phyloP scores from a whole-genome alignment of 352 stramenopile genomes.

The Albugo laibachii region DNA sequence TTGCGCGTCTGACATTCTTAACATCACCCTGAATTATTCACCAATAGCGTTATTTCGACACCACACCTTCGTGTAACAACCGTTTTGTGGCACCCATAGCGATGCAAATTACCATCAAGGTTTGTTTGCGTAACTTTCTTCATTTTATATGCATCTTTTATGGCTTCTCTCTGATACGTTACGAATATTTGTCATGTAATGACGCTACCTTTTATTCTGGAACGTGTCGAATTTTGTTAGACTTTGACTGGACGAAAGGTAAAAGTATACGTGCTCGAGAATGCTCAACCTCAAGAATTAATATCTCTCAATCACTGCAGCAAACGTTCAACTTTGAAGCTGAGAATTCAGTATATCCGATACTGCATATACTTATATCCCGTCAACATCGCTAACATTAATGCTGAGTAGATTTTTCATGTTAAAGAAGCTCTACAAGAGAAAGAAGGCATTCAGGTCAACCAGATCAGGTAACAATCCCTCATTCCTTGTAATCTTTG shows the following conservation, averaged over 20 bases:
- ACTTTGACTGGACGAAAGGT: slow-evolving; percentile 73
- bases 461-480: slow-evolving; percentile 36
- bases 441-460: slow-evolving; percentile 92
- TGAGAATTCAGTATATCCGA: slow-evolving; percentile 45
- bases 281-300: background rate
- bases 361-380: background rate
- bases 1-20: no score
- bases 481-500: no score
- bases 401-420: slow-evolving; percentile 69
- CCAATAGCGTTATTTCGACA: no score
- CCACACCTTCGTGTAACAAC: no score
- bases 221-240: slow-evolving; percentile 9
- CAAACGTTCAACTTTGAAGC: slow-evolving; percentile 81
- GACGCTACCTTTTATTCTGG: slow-evolving; percentile 1
- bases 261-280: background rate
- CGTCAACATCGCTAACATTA: background rate
- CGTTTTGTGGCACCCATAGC: background rate
- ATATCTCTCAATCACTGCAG: slow-evolving; percentile 6
- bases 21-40: no score
- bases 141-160: background rate
- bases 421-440: slow-evolving; percentile 97
- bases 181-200: background rate
- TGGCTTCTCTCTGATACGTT: background rate
- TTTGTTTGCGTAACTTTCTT: slow-evolving; percentile 4
- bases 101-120: slow-evolving; percentile 80